phyloP scores from a whole-genome alignment of 306 rosid genomes.

The Cucumis melo region DNA sequence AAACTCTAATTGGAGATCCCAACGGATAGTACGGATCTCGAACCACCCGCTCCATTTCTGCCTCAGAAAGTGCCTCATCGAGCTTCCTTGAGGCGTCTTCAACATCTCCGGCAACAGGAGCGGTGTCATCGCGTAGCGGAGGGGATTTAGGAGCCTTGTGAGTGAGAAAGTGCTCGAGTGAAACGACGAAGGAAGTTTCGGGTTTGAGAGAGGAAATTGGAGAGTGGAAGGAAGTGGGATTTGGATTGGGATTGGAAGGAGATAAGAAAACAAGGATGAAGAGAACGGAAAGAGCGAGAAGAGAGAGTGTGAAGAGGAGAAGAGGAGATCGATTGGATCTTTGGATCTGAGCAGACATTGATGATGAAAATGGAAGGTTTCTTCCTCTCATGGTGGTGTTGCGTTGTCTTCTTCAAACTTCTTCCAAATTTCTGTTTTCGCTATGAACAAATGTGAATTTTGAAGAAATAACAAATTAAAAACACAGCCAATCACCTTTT shows the following conservation, averaged over 20 bases:
- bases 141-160: constrained; percentile 10
- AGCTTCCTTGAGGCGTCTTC: constrained; percentile 17
- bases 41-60: constrained; percentile 19
- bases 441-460: neutral
- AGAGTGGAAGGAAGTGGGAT: neutral
- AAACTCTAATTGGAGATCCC: constrained; percentile 46
- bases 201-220: constrained; percentile 7
- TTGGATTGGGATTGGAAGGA: constrained; percentile 11
- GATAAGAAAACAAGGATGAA: constrained; percentile 23
- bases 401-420: neutral
- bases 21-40: constrained; percentile 43
- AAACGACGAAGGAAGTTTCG: constrained; percentile 56
- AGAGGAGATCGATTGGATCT: constrained; percentile 47
- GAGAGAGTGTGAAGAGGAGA: constrained; percentile 23
- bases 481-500: neutral
- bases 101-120: neutral
- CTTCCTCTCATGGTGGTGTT: constrained; percentile 16
- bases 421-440: neutral
- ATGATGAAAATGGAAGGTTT: constrained; percentile 9
- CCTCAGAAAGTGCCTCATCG: constrained; percentile 22
- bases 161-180: constrained; percentile 64
- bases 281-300: constrained; percentile 30
- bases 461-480: neutral
- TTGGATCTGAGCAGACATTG: constrained; percentile 11
- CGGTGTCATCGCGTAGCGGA: constrained; percentile 2